Evolutionary conservation across 2,329 filamentous ascomycete species (phyloP), one percentile per base, ranked within the genome.

Genomic region (Penicillium sp.): DNA sequence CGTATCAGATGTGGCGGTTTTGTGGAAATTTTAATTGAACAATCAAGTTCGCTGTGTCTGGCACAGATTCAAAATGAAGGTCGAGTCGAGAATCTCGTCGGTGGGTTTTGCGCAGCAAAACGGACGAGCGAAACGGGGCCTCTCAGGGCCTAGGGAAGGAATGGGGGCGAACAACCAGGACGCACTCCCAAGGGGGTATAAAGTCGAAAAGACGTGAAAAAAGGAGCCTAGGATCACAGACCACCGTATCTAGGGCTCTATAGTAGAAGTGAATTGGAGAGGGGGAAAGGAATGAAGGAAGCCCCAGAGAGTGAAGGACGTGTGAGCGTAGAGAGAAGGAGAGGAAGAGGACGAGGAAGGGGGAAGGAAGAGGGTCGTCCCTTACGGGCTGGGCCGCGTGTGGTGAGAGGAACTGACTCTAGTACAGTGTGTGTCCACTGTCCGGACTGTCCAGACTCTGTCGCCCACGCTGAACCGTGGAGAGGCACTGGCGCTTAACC

Each of bases 101-200:
- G 18, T 43, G 35, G 6, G 50, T 66, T 70, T 69, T 66, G 71
- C 71, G 60, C 71, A 72, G 72, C 71, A 73, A 68, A 69, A 55
- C 54, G 36, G 58, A 40, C 36, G 35, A 56, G 55, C 58, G 44
- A 18, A 52, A 54, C 55, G 51, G 40, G 56, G 51, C 55, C 55
- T 66, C 63, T 70, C 55, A 60, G 58, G 59, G 61, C 60, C 59
- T 9, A 65, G 66, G 53, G 58, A 65, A 66, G 55, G 65, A 70
- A 74, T 70, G 67, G 57, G 68, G 72, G 74, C 70, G 74, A 67
- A 73, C 75, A 72, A 74, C 74, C 72, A 77, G 72, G 73, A 75
- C 70, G 62, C 69, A 65, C 71, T 65, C 37, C 50, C 22, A 19
- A 69, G 55, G 55, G 52, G 53, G 52, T 46, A 22, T 39, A 27